Evolutionary conservation across 2,329 filamentous ascomycete species (phyloP), one percentile per base, ranked within the genome.

Genomic region (Fusarium sp.): DNA sequence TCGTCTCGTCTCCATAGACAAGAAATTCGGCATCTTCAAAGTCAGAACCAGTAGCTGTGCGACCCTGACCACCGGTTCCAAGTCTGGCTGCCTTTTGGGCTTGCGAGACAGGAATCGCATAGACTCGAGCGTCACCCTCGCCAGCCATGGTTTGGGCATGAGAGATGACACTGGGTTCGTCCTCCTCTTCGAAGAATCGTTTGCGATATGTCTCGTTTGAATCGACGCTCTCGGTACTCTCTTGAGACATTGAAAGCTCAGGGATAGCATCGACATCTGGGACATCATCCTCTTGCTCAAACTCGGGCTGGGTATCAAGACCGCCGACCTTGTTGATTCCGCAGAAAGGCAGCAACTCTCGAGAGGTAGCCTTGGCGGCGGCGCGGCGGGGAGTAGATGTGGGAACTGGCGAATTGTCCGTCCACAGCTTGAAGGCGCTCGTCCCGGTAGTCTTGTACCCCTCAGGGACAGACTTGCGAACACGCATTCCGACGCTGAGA

Each of bases 401-500:
- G 17, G 75, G 40, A 22, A 68, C 33, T 20, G 77, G 68, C 20
- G 79, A 76, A 66, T 75, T 79, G 66, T 84, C 82, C 16, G 82
- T 83, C 82, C 88, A 90, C 24, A 91, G 82, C 55, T 86, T 84
- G 78, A 90, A 90, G 57, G 79, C 81, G 74, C 84, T 85, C 69
- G 86, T 84, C 61, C 80, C 77, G 72, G 80, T 81, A 2, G 94
- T 97, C 85, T 97, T 97, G 88, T 98, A 98, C 68, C 96, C 96
- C 81, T 98, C 95, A 1, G 94, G 93, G 9, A 98, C 93, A 12
- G 93, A 93, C 85, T 98, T 98, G 80, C 96, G 93, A 59, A 98
- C 89, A 27, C 96, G 92, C 95, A 98, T 98, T 78, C 96, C 96
- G 73, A 98, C 96, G 77, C 89, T 94, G 46, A 98, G 87, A n/a